Evolutionary conservation across 106 monocot genomes (phyloP).

Genomic region (Acorus gramineus): DNA sequence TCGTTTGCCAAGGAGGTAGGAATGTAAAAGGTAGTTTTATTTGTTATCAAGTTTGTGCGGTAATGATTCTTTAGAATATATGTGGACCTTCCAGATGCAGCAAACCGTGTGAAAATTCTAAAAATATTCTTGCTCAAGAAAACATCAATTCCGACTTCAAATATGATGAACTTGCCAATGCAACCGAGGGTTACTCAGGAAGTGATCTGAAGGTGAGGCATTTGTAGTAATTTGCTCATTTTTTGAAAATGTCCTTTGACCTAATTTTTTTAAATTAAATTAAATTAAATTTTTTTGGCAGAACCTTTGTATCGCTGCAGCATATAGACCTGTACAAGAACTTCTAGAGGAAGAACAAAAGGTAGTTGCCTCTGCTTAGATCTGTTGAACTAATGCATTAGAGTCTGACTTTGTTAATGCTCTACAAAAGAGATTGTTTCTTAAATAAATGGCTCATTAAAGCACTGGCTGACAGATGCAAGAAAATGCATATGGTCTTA

Average conservation of each 20-base stretch:
- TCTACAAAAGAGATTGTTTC: background rate
- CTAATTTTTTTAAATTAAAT: background rate
- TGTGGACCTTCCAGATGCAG: constrained; percentile 62
- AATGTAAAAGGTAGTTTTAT: too few species aligned
- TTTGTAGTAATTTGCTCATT: background rate
- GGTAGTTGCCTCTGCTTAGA: constrained; percentile 8
- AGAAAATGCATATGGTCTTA: too few species aligned
- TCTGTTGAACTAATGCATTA: constrained; percentile 31
- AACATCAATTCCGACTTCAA: constrained; percentile 54
- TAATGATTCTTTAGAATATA: constrained; percentile 39
- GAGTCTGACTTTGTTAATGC: background rate
- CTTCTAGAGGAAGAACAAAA: constrained; percentile 64
- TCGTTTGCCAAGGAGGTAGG: constrained; percentile 77
- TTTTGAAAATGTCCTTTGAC: background rate
- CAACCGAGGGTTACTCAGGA: constrained; percentile 85
- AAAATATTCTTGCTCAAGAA: constrained; percentile 63
- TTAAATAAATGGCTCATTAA: too few species aligned
- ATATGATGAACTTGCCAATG: constrained; percentile 61
- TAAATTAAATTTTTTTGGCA: constrained; percentile 19
- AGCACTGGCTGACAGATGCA: too few species aligned
- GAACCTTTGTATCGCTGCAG: constrained; percentile 81
- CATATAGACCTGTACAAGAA: constrained; percentile 82
- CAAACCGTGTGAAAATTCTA: constrained; percentile 65
- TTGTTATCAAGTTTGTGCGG: too few species aligned
- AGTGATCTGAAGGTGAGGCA: constrained; percentile 84